Evolutionary conservation across 2,329 filamentous ascomycete species (phyloP).

Genomic region (Xylaria sp.): DNA sequence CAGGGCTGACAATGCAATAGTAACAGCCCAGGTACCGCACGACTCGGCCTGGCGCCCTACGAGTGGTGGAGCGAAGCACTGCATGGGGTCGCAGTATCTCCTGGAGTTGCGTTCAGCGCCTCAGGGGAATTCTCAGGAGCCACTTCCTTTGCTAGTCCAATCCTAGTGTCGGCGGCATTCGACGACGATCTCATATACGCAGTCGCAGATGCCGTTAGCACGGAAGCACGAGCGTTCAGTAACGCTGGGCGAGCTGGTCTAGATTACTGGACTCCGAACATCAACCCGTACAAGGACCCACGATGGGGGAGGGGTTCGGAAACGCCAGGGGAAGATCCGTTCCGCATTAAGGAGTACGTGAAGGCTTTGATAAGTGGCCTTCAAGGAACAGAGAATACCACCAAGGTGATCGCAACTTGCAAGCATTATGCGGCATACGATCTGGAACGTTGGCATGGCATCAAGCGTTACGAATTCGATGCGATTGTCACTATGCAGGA

Average conservation of each 20-base stretch:
- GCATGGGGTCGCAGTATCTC: conserved; percentile 62
- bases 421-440: conserved; percentile 67
- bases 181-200: conserved; percentile 40
- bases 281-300: conserved; percentile 39
- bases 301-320: conserved; percentile 40
- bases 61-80: conserved; percentile 68
- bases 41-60: conserved; percentile 63
- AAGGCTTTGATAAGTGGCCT: conserved; percentile 59
- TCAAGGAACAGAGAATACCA: conserved; percentile 45
- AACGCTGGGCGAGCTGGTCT: conserved; percentile 40
- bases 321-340: conserved; percentile 42
- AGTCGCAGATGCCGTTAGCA: conserved; percentile 38
- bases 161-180: conserved; percentile 42
- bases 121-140: conserved; percentile 38
- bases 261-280: conserved; percentile 40
- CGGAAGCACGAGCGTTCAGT: conserved; percentile 42
- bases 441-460: conserved; percentile 52
- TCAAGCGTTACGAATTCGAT: conserved; percentile 59
- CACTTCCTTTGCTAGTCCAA: conserved; percentile 43
- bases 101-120: conserved; percentile 46
- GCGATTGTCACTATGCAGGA: conserved; percentile 65
- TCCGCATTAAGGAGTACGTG: conserved; percentile 56
- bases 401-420: conserved; percentile 59
- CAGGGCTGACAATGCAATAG: conserved; percentile 32
- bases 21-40: conserved; percentile 52